phyloP scores from a whole-genome alignment of 441 rosid genomes.

The Mallotus japonicus region DNA sequence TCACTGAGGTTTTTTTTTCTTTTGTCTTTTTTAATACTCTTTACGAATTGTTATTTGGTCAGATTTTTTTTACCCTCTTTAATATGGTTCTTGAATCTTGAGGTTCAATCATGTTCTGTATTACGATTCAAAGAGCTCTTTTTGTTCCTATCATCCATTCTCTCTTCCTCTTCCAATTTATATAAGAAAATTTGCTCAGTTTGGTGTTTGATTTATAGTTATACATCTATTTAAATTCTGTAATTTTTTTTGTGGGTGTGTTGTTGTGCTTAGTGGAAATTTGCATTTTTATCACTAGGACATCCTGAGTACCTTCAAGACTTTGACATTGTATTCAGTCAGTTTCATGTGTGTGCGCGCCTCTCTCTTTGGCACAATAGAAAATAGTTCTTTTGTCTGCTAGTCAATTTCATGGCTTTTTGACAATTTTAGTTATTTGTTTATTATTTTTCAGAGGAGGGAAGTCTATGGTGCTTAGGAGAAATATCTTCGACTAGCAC shows the following conservation, averaged over 20 bases:
- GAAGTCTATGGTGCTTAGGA: constrained; percentile 96
- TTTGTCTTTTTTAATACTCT: background rate
- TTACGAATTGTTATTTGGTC: background rate
- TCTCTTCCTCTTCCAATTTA: too few species aligned
- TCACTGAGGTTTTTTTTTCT: constrained; percentile 52
- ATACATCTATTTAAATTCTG: background rate
- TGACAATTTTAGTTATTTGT: background rate
- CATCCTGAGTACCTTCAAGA: constrained; percentile 91
- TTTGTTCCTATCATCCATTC: too few species aligned
- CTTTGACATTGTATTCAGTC: constrained; percentile 59
- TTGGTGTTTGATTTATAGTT: too few species aligned
- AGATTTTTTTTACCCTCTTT: background rate
- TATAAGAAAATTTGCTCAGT: too few species aligned
- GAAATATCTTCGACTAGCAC: constrained; percentile 97
- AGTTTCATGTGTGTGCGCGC: constrained; percentile 70
- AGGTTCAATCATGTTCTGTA: background rate
- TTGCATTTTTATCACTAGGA: constrained; percentile 86
- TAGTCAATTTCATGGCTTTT: background rate
- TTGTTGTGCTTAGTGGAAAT: constrained; percentile 63
- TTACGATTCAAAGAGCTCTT: too few species aligned
- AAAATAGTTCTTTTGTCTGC: background rate
- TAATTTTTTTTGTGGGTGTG: background rate
- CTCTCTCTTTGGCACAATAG: background rate
- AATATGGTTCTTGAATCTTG: background rate
- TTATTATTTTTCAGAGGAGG: constrained; percentile 36